Percentiles rank a stretch among this genome's conserved stretches.
Conservation (phyloP, 192 early-diverging fungal genomes). For the Podila epicladia region DNA sequence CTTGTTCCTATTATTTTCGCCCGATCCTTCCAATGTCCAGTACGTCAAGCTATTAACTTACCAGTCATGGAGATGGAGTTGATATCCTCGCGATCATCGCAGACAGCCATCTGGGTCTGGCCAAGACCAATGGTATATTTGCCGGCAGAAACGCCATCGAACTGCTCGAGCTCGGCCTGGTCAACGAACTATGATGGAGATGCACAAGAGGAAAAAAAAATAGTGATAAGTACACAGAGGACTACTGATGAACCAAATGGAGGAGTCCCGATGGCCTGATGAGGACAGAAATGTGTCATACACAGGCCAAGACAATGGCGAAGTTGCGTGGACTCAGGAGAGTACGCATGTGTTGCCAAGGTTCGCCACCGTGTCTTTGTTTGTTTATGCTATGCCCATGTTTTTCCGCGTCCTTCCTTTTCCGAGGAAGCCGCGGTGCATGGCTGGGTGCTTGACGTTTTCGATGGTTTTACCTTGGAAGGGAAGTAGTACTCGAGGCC, state of each 20-base stretch:
- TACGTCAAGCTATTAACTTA: slow-evolving; percentile 39
- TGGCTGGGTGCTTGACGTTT: too few relatives aligned
- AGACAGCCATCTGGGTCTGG: slow-evolving; percentile 93
- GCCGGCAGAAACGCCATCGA: slow-evolving; percentile 92
- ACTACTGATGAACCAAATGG: background rate
- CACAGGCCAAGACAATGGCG: too few relatives aligned
- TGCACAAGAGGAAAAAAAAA: background rate
- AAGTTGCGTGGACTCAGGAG: too few relatives aligned
- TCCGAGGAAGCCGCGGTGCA: too few relatives aligned
- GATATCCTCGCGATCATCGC: slow-evolving; percentile 97
- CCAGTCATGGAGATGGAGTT: slow-evolving; percentile 89
- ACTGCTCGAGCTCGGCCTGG: slow-evolving; percentile 78
- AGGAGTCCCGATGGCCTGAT: too few relatives aligned
- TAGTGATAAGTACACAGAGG: background rate
- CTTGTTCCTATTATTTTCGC: background rate
- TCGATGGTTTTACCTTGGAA: slow-evolving; percentile 24
- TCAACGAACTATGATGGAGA: slow-evolving; percentile 60
- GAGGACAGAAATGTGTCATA: too few relatives aligned
- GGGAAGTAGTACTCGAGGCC: slow-evolving; percentile 79
- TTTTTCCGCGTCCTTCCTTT: too few relatives aligned
- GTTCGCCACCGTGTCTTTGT: too few relatives aligned
- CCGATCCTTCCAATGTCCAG: background rate
- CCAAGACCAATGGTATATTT: slow-evolving; percentile 99
- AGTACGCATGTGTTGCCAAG: too few relatives aligned
- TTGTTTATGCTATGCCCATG: too few relatives aligned